Evolutionary conservation across 164 flowering plant species (phyloP), one percentile per base, ranked within the genome.

Genomic region (Nymphaea colorata): DNA sequence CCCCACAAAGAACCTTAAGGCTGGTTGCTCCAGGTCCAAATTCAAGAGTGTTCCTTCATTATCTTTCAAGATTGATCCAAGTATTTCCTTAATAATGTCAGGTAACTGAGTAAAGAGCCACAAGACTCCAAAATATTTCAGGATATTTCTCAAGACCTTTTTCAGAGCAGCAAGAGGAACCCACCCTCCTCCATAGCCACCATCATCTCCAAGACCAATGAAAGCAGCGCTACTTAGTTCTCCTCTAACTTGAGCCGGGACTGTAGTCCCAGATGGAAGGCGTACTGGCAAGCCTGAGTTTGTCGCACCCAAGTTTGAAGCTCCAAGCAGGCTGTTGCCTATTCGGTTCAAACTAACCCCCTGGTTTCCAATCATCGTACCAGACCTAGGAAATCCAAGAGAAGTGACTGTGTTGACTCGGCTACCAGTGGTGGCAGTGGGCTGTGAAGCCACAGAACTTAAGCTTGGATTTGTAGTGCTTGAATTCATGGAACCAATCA

Each of bases 141-240:
- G 90, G 73, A 92, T 90, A 47, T 98, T 96, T 64, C 99, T 83
- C 65, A 95, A 74, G 65, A 95, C 99, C 78, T 95, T 95, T 74
- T 95, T 95, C 60, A 95, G 97, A 53, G 99, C 98, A 75, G 90
- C 96, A 72, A 89, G 86, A 42, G 99, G 99, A 80, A 95, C 99
- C 98, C 98, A 95, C 68, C 99, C 99, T 65, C 99, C 99, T 25
- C 99, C 99, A 83, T 95, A 95, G 8, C 99, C 99, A 55, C 99
- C 99, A 82, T 95, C 99, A 83, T 92, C 99, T 47, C 99, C 99
- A 75, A 95, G 94, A 53, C 99, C 99, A 79, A 95, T 90, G 72
- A 95, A 92, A 41, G 99, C 96, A 41, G 98, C 94, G n/a, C 98
- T 92, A 78, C 92, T 92, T 62, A 95, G 75, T 67, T 95, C 99